Base-by-base conservation (phyloP, 768 basidiomycete genomes). In the Suillus luteus region DNA sequence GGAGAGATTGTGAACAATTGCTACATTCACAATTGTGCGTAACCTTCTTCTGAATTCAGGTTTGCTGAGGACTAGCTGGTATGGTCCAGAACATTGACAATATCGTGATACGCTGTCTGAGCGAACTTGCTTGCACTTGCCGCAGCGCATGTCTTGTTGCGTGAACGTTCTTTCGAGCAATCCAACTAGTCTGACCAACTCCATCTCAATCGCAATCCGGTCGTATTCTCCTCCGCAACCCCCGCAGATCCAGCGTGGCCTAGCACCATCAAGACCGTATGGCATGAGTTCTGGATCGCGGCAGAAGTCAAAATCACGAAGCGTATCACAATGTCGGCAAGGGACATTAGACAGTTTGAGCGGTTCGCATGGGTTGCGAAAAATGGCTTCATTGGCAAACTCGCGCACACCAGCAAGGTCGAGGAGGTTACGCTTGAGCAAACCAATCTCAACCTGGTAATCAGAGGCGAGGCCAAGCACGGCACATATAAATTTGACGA, bases 291-390 rank as follows among this genome's bases (percentile, higher is more conserved):
- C 91, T 12, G 87, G 83, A 76, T 99, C 96, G 17, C 96, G 86
- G 73, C 96, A 98, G 71, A 99, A 92, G 75, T 99, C 97, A 70
- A 99, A 92, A 73, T 96, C 95, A 3, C 91, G 86, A 64, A 95
- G 82, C 15, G 81, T 77, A 73, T 95, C 95, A 77, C 93, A 99
- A 70, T 89, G 85, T 48, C 85, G 86, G 73, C 96, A 98, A 37
- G 96, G 92, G 43, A 98, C 90, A 73, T 92, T 92, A 51, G 88
- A 80, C 33, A 99, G 75, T 68, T 91, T 90, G 62, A 96, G 82
- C 10, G 92, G 86, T 72, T 94, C 90, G 78, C 95, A 98, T 0
- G 96, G 96, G 73, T 97, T 97, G 60, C 86, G 86, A 82, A 96
- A 99, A 1, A 82, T 75, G 4, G 95, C 95, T 58, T 95, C 92